A percentile compares a stretch with the other conserved stretches of the same genome.
Conservation (phyloP, 257 asterid species). For the Buddleja alternifolia region DNA sequence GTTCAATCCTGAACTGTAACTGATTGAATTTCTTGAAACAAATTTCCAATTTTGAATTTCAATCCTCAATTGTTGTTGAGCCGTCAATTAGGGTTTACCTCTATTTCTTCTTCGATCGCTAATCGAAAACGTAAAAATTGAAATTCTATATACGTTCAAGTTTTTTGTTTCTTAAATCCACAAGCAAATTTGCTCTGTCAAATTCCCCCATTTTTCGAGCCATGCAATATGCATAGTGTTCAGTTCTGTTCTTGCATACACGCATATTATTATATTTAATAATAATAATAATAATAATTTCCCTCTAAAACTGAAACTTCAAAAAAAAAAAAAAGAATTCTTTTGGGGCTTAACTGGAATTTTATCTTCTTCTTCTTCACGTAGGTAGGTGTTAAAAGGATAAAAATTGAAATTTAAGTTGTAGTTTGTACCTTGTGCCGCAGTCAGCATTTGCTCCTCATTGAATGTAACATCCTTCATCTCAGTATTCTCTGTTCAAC, state of each 20-base stretch:
- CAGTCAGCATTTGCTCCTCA: constrained; percentile 52
- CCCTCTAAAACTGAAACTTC: constrained; percentile 9
- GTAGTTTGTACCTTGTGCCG: constrained; percentile 24
- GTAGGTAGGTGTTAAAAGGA: constrained; percentile 6
- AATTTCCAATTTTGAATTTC: no score
- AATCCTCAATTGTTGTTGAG: no score
- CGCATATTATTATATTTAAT: no score
- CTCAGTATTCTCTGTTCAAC: no score
- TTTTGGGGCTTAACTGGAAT: constrained; percentile 22
- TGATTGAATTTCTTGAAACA: no score
- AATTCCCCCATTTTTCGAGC: constrained; percentile 15
- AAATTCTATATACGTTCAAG: neutral
- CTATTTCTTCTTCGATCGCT: neutral
- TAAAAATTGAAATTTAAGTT: neutral
- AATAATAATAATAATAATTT: no score
- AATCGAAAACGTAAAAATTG: constrained; percentile 14
- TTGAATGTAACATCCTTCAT: no score
- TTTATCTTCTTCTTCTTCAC: neutral
- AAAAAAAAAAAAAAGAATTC: no score
- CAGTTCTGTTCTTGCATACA: constrained; percentile 28
- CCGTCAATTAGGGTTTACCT: neutral
- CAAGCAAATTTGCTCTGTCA: neutral
- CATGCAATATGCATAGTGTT: no score
- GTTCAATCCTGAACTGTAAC: no score
- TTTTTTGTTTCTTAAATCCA: neutral